phyloP scores from a whole-genome alignment of 305 asterid species.

The Withania somnifera region DNA sequence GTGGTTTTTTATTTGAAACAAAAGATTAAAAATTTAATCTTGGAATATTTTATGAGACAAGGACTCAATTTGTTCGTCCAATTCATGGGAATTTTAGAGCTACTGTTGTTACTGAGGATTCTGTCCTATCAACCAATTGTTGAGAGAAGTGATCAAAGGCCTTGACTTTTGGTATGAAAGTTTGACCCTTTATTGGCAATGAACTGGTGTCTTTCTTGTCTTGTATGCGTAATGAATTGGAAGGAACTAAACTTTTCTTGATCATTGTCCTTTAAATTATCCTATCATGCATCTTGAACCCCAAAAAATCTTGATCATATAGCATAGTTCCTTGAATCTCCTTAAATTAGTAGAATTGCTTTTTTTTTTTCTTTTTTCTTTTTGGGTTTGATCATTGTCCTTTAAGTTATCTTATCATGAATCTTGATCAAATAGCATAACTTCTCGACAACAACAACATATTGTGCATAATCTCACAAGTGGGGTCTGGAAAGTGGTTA shows the following conservation, averaged over 20 bases:
- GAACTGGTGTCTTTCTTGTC: neutral
- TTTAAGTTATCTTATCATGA: neutral
- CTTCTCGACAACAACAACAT: neutral
- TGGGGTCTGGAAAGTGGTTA: neutral
- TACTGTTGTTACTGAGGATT: neutral
- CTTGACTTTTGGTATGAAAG: neutral
- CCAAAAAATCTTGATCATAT: neutral
- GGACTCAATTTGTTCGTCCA: neutral
- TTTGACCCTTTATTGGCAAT: neutral
- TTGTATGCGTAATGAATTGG: neutral
- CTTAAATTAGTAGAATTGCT: neutral
- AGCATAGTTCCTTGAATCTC: neutral
- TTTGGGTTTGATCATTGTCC: neutral
- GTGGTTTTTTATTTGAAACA: neutral
- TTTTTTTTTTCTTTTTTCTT: neutral
- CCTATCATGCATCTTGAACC: neutral
- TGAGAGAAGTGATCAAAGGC: neutral
- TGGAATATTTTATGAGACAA: neutral
- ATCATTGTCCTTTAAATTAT: neutral
- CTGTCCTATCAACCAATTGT: neutral
- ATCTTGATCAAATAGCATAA: neutral
- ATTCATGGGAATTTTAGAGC: neutral
- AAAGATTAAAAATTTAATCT: neutral
- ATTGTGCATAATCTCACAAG: neutral
- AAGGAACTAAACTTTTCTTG: neutral